A percentile compares a stretch with the other conserved stretches of the same genome.
Conservation (phyloP, 2,329 filamentous ascomycete species). For the Colletotrichum filicis region DNA sequence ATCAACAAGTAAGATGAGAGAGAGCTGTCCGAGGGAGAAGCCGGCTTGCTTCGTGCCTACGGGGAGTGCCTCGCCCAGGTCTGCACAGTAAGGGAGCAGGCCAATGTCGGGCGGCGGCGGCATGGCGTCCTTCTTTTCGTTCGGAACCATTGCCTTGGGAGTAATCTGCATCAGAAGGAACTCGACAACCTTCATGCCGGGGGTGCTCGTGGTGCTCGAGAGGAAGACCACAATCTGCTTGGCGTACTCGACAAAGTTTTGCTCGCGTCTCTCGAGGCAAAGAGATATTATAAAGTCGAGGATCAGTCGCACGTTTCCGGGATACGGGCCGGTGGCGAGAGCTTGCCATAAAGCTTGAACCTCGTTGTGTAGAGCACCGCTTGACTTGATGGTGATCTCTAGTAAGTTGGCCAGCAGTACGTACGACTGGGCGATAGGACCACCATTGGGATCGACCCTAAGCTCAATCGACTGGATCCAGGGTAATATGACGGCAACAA, state of each 20-base stretch:
- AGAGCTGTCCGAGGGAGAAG: constrained; percentile 92
- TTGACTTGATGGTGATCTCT: constrained; percentile 94
- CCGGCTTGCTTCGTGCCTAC: constrained; percentile 92
- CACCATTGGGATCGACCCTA: constrained; percentile 90
- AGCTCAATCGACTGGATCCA: constrained; percentile 97
- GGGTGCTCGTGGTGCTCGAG: constrained; percentile 78
- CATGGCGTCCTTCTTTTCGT: constrained; percentile 78
- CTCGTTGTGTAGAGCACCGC: constrained; percentile 90
- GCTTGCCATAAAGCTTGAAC: constrained; percentile 98
- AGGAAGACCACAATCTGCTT: constrained; percentile 98
- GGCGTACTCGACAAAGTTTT: constrained; percentile 97
- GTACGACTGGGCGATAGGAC: constrained; percentile 90
- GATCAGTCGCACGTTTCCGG: constrained; percentile 92
- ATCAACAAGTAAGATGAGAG: constrained; percentile 93
- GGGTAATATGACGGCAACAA: constrained; percentile 92
- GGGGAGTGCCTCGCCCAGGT: constrained; percentile 81
- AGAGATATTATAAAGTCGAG: constrained; percentile 96
- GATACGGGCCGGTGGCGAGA: constrained; percentile 90
- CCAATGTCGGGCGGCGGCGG: constrained; percentile 78
- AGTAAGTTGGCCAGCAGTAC: constrained; percentile 95
- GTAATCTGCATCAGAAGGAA: constrained; percentile 91
- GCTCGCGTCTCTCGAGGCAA: constrained; percentile 92
- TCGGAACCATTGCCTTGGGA: constrained; percentile 96
- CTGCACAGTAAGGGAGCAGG: constrained; percentile 88
- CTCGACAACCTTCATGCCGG: constrained; percentile 92